Evolutionary conservation across 768 basidiomycete genomes (phyloP).

Genomic region (Mycena amicta): DNA sequence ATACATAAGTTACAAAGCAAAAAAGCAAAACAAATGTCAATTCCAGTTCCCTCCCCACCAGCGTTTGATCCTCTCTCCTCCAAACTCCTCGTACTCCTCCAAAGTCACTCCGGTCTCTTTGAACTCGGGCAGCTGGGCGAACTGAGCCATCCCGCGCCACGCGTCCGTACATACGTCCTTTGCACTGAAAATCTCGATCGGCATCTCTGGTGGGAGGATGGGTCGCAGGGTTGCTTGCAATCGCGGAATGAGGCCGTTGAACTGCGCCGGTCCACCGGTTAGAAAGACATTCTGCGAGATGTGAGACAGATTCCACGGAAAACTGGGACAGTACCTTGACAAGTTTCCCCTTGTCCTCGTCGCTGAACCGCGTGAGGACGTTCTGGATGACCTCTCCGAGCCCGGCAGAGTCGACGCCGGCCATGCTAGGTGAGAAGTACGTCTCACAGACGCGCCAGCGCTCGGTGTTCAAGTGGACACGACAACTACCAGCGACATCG

Average conservation of each 20-base stretch:
- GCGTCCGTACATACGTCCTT: conserved; percentile 73
- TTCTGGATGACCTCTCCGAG: conserved; percentile 90
- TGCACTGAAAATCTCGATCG: conserved; percentile 65
- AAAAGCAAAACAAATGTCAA: conserved; percentile 24
- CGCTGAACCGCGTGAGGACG: conserved; percentile 72
- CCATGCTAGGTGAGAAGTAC: conserved; percentile 92
- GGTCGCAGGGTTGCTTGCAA: conserved; percentile 79
- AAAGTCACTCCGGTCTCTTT: conserved; percentile 60
- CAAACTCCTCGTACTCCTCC: conserved; percentile 89
- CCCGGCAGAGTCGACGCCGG: conserved; percentile 92
- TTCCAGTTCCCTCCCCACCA: conserved; percentile 97
- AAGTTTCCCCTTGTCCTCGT: conserved; percentile 67
- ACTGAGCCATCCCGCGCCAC: conserved; percentile 91
- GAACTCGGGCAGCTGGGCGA: conserved; percentile 62
- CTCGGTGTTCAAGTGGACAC: conserved; percentile 90
- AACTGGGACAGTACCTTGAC: conserved; percentile 67
- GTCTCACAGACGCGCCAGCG: conserved; percentile 90
- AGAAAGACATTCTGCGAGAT: conserved; percentile 93
- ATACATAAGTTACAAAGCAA: background rate
- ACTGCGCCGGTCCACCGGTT: conserved; percentile 78
- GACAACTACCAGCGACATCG: conserved; percentile 65
- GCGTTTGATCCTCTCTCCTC: conserved; percentile 80
- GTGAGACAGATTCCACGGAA: too few species aligned
- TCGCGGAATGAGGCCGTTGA: conserved; percentile 69
- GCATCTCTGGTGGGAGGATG: conserved; percentile 81